Evolutionary conservation across 805 yeast species (phyloP).

Genomic region (Saccharomycopsis sp.): DNA sequence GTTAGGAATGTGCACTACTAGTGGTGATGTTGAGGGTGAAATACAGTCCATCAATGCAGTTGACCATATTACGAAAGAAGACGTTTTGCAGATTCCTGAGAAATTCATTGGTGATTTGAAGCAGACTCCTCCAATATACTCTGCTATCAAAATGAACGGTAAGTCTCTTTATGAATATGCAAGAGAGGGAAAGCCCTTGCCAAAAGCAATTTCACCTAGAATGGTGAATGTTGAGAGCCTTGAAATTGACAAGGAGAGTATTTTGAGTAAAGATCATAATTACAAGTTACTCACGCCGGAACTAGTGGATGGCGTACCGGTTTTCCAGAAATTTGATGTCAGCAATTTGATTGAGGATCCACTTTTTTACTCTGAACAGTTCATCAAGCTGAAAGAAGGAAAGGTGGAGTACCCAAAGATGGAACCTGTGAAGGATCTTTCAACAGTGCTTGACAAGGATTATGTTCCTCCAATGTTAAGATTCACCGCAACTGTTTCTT

Average conservation of each 20-base stretch:
- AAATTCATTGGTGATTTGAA: conserved; percentile 72
- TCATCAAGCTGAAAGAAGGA: conserved; percentile 33
- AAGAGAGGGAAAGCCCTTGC: conserved; percentile 75
- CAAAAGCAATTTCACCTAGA: conserved; percentile 72
- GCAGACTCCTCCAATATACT: conserved; percentile 92
- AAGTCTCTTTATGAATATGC: conserved; percentile 93
- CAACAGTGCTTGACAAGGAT: conserved; percentile 30
- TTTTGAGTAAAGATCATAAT: conserved; percentile 45
- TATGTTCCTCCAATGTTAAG: conserved; percentile 61
- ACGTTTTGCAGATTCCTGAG: conserved; percentile 39
- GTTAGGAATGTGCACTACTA: conserved; percentile 84
- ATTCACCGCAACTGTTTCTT: conserved; percentile 71
- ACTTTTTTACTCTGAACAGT: conserved; percentile 45
- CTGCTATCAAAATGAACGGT: conserved; percentile 92
- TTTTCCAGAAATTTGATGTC: conserved; percentile 30
- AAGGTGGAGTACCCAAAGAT: conserved; percentile 4
- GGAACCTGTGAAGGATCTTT: background rate
- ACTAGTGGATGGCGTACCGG: conserved; percentile 35
- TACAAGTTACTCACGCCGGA: conserved; percentile 38
- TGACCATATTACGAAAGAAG: conserved; percentile 46
- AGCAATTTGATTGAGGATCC: conserved; percentile 58
- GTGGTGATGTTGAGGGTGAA: conserved; percentile 90
- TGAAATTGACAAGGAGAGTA: conserved; percentile 38
- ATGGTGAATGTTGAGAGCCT: conserved; percentile 53
- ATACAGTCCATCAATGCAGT: conserved; percentile 50